Evolutionary conservation across 257 asterid genomes (phyloP).

Genomic region (Agastache rugosa): DNA sequence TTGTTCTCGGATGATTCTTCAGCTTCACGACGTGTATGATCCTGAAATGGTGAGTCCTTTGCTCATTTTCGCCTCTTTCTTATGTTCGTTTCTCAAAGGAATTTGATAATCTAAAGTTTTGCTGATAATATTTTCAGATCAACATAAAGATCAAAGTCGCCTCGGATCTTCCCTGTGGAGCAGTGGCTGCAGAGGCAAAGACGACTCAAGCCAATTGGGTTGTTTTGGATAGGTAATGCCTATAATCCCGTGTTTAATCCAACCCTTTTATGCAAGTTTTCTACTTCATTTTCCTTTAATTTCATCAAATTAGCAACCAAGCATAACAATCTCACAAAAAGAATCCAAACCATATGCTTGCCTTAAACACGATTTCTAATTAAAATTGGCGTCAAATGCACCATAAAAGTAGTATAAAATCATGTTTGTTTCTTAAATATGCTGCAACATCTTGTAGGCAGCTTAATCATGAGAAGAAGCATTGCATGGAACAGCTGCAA

Average conservation of each 20-base stretch:
- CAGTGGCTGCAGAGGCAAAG: slow-evolving; percentile 88
- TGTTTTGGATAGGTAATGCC: slow-evolving; percentile 83
- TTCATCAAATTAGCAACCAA: background rate
- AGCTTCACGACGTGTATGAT: slow-evolving; percentile 90
- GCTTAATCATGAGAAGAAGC: slow-evolving; percentile 78
- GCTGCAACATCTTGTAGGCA: slow-evolving; percentile 56
- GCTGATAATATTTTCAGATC: slow-evolving; percentile 54
- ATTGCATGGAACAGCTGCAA: slow-evolving; percentile 91
- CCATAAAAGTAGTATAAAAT: background rate
- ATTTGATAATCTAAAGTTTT: slow-evolving; percentile 26
- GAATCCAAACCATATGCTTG: background rate
- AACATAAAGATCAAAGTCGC: slow-evolving; percentile 85
- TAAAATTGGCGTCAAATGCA: background rate
- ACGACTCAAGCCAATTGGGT: slow-evolving; percentile 86
- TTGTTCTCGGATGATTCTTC: slow-evolving; percentile 93
- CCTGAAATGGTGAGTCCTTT: slow-evolving; percentile 67
- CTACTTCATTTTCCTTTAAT: background rate
- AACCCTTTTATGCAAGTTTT: background rate
- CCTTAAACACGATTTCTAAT: background rate
- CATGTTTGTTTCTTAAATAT: background rate
- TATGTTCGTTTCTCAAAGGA: background rate
- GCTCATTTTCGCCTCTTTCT: background rate
- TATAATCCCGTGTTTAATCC: background rate
- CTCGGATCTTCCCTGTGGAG: slow-evolving; percentile 71
- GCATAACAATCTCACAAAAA: background rate